Evolutionary conservation across 2,329 filamentous ascomycete species (phyloP).

Genomic region (Stemphylium beticola): DNA sequence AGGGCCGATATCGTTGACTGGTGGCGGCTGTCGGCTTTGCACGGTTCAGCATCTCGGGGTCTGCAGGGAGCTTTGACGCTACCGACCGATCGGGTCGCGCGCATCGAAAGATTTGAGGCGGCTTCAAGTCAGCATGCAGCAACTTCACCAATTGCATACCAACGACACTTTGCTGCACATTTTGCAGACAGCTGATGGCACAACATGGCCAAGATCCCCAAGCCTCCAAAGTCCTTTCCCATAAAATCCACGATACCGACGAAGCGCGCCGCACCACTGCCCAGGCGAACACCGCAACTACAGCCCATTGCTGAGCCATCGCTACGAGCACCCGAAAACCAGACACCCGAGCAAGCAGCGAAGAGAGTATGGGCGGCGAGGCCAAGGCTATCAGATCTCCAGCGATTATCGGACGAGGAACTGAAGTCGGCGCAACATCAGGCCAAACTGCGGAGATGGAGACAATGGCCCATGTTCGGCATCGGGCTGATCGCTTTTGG

Average conservation of each 20-base stretch:
- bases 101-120: constrained; percentile 23
- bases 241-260: constrained; percentile 29
- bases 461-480: constrained; percentile 43
- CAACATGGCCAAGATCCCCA: constrained; percentile 44
- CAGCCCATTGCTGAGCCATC: constrained; percentile 17
- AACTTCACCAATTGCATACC: constrained; percentile 23
- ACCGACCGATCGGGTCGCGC: constrained; percentile 18
- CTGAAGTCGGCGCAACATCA: constrained; percentile 32
- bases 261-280: constrained; percentile 22
- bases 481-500: constrained; percentile 45
- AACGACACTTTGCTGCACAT: constrained; percentile 13
- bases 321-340: constrained; percentile 16
- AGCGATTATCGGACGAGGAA: constrained; percentile 37
- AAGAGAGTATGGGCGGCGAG: constrained; percentile 35
- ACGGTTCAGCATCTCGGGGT: constrained; percentile 29
- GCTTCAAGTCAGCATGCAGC: constrained; percentile 12
- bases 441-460: constrained; percentile 37
- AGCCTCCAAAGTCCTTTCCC: constrained; percentile 30
- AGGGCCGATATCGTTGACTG: constrained; percentile 38
- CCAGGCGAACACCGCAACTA: constrained; percentile 21
- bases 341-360: constrained; percentile 24
- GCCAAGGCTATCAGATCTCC: constrained; percentile 32
- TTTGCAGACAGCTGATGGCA: constrained; percentile 16
- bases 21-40: constrained; percentile 31
- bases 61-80: constrained; percentile 22